Base-by-base conservation (phyloP, 2,329 filamentous ascomycete species). In the Arthrobotrys sinensis region DNA sequence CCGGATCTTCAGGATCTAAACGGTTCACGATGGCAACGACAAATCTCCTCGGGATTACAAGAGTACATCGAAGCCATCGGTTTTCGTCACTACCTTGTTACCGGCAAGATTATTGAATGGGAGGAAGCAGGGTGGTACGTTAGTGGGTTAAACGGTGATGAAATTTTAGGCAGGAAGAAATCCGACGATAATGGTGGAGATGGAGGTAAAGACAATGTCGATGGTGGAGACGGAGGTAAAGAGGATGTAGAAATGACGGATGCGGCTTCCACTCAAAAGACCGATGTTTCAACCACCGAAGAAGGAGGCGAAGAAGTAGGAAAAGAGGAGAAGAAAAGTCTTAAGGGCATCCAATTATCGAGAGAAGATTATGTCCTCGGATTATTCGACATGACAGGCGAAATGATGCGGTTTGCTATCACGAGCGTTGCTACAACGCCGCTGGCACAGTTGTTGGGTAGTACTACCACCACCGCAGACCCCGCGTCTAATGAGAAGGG, bases 341-440 rank as follows among this genome's bases (percentile, higher is more conserved):
- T 86, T 0, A 83, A 85, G 0, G 87, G 87, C 0, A 88, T 97
- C 1, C 82, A 87, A 0, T 86, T 97, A 19, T 93, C 92, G 0
- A 88, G 90, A 28, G 90, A 95, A 69, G 96, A 99, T 84, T 98
- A 97, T 83, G 85, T 97, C 73, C 91, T 96, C 80, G 96, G 95
- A 7, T 85, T 99, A 1, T 97, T 97, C 82, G 96, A 99, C 84
- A 89, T 98, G 81, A 94, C 94, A 0, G 96, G 96, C 45, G 96
- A 99, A 86, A 88, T 98, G 86, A 99, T 99, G 96, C 89, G 94
- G 34, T 98, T 97, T 85, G 94, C 93, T 0, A 96, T 97, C 63
- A 94, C 94, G 4, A 90, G 91, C 28, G 92, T 97, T 83, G 94
- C 94, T 0, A 92, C 94, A 4, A 91, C 68, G 0, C 68, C 76